Evolutionary conservation across 805 yeast species (phyloP), one percentile per base, ranked within the genome.

Genomic region (Spathaspora arborariae): DNA sequence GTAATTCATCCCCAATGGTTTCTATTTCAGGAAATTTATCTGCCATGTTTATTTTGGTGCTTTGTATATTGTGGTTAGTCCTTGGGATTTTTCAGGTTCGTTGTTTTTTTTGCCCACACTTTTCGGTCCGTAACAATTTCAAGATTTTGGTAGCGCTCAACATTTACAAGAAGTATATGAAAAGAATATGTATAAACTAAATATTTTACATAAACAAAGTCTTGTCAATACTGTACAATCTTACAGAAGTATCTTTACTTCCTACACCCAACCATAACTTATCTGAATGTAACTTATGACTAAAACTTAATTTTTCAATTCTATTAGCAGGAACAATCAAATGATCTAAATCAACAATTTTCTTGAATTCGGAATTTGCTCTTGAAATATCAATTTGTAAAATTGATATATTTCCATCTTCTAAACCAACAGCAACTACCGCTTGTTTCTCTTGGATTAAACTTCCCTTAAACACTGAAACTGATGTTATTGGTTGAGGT

Each of bases 21-120:
- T 78, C 82, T 53, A 85, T 71, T 51, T 80, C 89, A 41, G 95
- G 94, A 63, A 81, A 85, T 66, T 84, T 84, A 52, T 86, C 92
- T 46, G 88, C 80, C 88, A 84, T 84, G 39, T 53, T 45, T 30
- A 13, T 40, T 3, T 30, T 30, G 15, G 26, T 30, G 8, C n/a
- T 3, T 24, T 30, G 35, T 13, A 27, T 27, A 27, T 9, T 15
- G 20, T 5, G 20, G 21, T 7, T 24, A 4, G 21, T 26, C 11
- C 30, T 18, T 41, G 13, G 19, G 18, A 13, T 27, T 27, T 13
- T 5, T 21, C 13, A 6, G 21, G 13, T 21, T 22, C 24, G 43
- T 7, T 39, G 33, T 27, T 27, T 30, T 30, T 30, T 30, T 30
- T 13, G 35, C 16, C 35, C 35, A 30, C 35, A 30, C 15, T 13